Conservation (phyloP, 164 flowering plant species). For the Malania oleifera region DNA sequence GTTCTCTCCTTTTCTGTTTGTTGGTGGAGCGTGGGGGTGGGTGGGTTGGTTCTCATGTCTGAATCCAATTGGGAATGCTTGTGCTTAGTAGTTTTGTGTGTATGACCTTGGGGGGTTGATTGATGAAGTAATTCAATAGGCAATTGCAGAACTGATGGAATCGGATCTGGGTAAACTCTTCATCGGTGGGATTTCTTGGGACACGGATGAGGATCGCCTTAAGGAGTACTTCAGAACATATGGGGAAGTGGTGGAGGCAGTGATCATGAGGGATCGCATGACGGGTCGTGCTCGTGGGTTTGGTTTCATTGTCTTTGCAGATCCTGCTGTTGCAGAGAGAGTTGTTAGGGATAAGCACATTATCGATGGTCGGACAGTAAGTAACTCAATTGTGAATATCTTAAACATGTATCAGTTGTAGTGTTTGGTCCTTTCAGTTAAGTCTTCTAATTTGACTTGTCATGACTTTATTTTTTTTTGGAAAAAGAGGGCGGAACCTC, state of each 20-base stretch:
- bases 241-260: slow-evolving; percentile 86
- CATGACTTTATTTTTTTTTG: neutral
- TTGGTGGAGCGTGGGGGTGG: neutral
- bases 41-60: neutral
- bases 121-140: slow-evolving; percentile 13
- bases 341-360: slow-evolving; percentile 75
- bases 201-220: slow-evolving; percentile 77
- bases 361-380: slow-evolving; percentile 83
- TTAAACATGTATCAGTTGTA: neutral
- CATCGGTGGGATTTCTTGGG: slow-evolving; percentile 94
- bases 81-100: neutral
- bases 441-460: neutral
- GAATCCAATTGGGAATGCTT: neutral
- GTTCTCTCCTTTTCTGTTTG: neutral
- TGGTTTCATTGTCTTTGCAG: slow-evolving; percentile 82
- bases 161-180: slow-evolving; percentile 87
- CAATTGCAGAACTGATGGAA: slow-evolving; percentile 57
- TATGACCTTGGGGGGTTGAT: slow-evolving; percentile 9
- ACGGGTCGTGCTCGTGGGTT: slow-evolving; percentile 94
- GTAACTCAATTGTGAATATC: slow-evolving; percentile 15
- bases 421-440: neutral
- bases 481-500: no score
- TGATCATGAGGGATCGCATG: slow-evolving; percentile 84
- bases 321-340: slow-evolving; percentile 80
- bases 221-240: slow-evolving; percentile 64